Conservation (phyloP, 202 grass and related monocot genomes). For the Miscanthus sacchariflorus region DNA sequence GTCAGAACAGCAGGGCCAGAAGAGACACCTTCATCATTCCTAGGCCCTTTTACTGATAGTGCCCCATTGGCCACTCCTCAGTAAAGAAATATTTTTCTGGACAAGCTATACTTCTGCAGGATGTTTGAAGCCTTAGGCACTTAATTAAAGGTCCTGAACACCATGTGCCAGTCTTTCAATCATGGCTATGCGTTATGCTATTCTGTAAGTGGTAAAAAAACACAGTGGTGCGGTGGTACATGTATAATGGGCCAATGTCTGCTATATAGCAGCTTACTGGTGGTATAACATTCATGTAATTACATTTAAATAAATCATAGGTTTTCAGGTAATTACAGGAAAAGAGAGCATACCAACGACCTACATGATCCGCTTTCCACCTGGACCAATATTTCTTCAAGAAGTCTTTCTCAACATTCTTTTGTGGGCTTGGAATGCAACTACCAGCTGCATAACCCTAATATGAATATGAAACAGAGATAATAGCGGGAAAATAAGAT, state of each 20-base stretch:
- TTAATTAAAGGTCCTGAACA: constrained; percentile 19
- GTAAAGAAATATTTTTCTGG: neutral
- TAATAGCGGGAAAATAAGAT: neutral
- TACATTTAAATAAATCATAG: constrained; percentile 21
- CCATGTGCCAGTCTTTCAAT: neutral
- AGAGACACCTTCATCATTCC: constrained; percentile 1
- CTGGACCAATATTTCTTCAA: constrained; percentile 93
- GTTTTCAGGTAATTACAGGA: constrained; percentile 36
- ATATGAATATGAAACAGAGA: constrained; percentile 41
- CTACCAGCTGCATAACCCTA: constrained; percentile 94
- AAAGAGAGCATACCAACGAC: constrained; percentile 71
- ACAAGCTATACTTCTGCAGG: constrained; percentile 23
- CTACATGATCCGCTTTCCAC: constrained; percentile 91
- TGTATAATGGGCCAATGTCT: neutral
- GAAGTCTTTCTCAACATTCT: constrained; percentile 96
- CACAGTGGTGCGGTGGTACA: neutral
- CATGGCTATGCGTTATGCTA: neutral
- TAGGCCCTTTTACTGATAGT: constrained; percentile 14
- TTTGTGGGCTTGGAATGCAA: constrained; percentile 96
- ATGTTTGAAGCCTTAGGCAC: constrained; percentile 18
- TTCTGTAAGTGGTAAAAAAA: constrained; percentile 8
- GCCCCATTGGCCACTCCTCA: neutral
- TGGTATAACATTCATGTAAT: neutral
- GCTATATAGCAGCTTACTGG: neutral
- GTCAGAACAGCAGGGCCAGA: neutral